Conservation (phyloP, 768 basidiomycete genomes). For the Cystoderma amianthinum region DNA sequence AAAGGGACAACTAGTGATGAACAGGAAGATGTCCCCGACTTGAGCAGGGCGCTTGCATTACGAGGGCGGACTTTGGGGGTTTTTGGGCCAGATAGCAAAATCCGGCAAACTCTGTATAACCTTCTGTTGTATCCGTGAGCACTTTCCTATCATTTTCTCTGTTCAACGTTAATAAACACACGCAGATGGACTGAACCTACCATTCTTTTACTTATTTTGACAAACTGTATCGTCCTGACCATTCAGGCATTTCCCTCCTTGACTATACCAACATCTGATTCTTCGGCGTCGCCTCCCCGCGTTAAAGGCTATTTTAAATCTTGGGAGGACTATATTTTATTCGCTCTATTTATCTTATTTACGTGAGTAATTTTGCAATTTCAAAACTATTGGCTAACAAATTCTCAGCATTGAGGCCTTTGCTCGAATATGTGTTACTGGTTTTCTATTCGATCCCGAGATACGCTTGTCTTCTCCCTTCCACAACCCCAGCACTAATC, state of each 20-base stretch:
- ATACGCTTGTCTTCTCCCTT: constrained; percentile 46
- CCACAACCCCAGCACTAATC: constrained; percentile 24
- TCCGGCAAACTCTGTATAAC: constrained; percentile 61
- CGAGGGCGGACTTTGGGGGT: constrained; percentile 76
- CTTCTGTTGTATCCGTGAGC: constrained; percentile 70
- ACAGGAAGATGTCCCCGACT: constrained; percentile 32
- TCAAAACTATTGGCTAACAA: constrained; percentile 5
- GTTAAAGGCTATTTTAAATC: constrained; percentile 71
- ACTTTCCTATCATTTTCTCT: constrained; percentile 2
- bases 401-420: constrained; percentile 68
- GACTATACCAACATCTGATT: constrained; percentile 40
- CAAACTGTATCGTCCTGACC: constrained; percentile 77
- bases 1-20: constrained; percentile 21
- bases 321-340: constrained; percentile 90
- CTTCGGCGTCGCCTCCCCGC: constrained; percentile 29
- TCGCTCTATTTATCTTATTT: constrained; percentile 78
- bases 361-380: constrained; percentile 47
- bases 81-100: constrained; percentile 59
- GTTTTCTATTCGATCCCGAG: constrained; percentile 83
- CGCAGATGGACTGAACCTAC: constrained; percentile 79
- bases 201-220: constrained; percentile 77
- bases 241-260: constrained; percentile 67
- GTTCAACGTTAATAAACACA: constrained; percentile 1
- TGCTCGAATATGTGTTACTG: constrained; percentile 85
- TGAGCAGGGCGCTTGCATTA: constrained; percentile 41